Evolutionary conservation across 345 rosid species (phyloP).

Genomic region (Eutrema japonicum): DNA sequence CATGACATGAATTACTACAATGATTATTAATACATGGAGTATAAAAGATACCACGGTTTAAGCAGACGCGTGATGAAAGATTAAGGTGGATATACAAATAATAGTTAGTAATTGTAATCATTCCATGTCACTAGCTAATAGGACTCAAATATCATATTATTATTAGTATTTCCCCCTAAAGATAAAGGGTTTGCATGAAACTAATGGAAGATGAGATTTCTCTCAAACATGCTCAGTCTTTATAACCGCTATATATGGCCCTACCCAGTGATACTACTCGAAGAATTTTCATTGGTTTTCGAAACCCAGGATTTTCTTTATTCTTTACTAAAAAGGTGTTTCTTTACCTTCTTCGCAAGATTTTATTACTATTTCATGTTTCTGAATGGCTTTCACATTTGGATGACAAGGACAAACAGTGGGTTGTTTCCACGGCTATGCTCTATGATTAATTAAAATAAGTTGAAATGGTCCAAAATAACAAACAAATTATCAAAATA

Average conservation of each 20-base stretch:
- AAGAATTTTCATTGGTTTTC: background rate
- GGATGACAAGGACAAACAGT: background rate
- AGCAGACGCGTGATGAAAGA: slow-evolving; percentile 28
- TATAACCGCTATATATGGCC: background rate
- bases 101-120: slow-evolving; percentile 21
- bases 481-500: no score
- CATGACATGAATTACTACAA: background rate
- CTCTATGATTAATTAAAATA: no score
- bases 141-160: background rate
- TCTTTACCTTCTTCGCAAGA: background rate
- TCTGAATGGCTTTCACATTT: slow-evolving; percentile 8
- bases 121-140: slow-evolving; percentile 16
- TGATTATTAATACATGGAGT: slow-evolving; percentile 13
- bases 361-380: background rate
- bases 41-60: slow-evolving; percentile 8
- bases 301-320: background rate
- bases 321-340: background rate
- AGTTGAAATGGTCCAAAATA: no score
- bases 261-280: slow-evolving; percentile 7
- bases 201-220: slow-evolving; percentile 10
- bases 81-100: background rate
- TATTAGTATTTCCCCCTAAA: background rate
- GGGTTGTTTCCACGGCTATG: background rate
- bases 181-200: slow-evolving; percentile 20
- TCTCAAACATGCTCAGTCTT: background rate